Percentiles rank a stretch among this genome's conserved stretches.
These are phyloP conservation scores for Aspergillus hancockii DNA, from an alignment of 495 filamentous ascomycete species.

Conservation along the genomic window DNA sequence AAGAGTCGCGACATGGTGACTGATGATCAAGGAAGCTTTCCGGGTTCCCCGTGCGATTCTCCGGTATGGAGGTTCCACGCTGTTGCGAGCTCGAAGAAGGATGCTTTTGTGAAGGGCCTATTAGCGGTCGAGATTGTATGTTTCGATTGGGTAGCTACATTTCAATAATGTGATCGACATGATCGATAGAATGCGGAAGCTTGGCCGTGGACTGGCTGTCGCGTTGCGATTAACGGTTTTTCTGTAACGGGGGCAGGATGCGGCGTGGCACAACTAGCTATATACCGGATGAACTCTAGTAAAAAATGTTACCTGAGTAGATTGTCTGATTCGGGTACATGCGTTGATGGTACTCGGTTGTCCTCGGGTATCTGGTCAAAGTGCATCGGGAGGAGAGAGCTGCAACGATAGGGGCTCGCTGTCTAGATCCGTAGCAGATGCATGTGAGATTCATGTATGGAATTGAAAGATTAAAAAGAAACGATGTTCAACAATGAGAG, in stretches of 20 bases:
- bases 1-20: not conserved
- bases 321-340: not conserved
- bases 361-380: not conserved
- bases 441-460: too few relatives aligned
- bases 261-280: too few relatives aligned
- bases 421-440: too few relatives aligned
- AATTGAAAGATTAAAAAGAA: too few relatives aligned
- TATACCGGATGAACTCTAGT: too few relatives aligned
- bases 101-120: not conserved
- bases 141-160: not conserved
- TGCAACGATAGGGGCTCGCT: too few relatives aligned
- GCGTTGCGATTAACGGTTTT: too few relatives aligned
- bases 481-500: too few relatives aligned
- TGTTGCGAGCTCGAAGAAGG: not conserved
- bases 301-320: not conserved
- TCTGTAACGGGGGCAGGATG: not conserved
- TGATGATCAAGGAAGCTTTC: not conserved
- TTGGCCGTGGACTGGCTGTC: not conserved
- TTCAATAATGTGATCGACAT: not conserved
- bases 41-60: constrained; percentile 1
- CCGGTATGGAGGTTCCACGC: constrained; percentile 19
- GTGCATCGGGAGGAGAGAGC: too few relatives aligned
- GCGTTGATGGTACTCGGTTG: not conserved
- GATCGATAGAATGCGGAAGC: not conserved
- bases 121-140: not conserved